Evolutionary conservation across 1,139 yeast genomes (phyloP).

Genomic region (Wickerhamomyces sp.): DNA sequence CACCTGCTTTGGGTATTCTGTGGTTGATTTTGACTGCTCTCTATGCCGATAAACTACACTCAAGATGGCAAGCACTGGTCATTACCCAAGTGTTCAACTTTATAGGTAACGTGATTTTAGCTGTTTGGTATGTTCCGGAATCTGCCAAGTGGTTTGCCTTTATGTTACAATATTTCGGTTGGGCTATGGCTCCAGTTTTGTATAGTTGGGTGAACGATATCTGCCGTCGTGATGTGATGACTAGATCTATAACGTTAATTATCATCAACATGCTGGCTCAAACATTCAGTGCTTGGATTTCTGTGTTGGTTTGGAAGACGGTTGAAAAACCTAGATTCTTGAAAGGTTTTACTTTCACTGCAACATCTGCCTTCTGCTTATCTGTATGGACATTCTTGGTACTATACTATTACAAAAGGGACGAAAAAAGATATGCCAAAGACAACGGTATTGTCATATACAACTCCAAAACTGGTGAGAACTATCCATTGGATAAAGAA

Average conservation of each 20-base stretch:
- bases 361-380: slow-evolving; percentile 41
- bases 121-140: slow-evolving; percentile 61
- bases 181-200: slow-evolving; percentile 39
- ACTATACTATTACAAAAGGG: slow-evolving; percentile 52
- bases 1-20: slow-evolving; percentile 34
- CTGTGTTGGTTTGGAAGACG: slow-evolving; percentile 48
- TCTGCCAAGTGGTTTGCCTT: slow-evolving; percentile 73
- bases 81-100: slow-evolving; percentile 47
- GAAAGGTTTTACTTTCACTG: slow-evolving; percentile 51
- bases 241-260: slow-evolving; percentile 36
- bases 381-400: slow-evolving; percentile 49
- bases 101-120: slow-evolving; percentile 39
- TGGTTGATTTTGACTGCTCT: slow-evolving; percentile 42
- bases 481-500: slow-evolving; percentile 5
- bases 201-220: slow-evolving; percentile 39
- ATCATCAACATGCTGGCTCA: slow-evolving; percentile 37
- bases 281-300: slow-evolving; percentile 35
- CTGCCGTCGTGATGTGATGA: slow-evolving; percentile 34
- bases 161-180: slow-evolving; percentile 39
- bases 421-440: slow-evolving; percentile 47
- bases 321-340: slow-evolving; percentile 46
- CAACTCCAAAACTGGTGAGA: slow-evolving; percentile 33
- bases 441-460: slow-evolving; percentile 49
- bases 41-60: slow-evolving; percentile 47
- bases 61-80: slow-evolving; percentile 54